Conservation (phyloP, 169 alveolate genomes). For the Plasmodium malariae region DNA sequence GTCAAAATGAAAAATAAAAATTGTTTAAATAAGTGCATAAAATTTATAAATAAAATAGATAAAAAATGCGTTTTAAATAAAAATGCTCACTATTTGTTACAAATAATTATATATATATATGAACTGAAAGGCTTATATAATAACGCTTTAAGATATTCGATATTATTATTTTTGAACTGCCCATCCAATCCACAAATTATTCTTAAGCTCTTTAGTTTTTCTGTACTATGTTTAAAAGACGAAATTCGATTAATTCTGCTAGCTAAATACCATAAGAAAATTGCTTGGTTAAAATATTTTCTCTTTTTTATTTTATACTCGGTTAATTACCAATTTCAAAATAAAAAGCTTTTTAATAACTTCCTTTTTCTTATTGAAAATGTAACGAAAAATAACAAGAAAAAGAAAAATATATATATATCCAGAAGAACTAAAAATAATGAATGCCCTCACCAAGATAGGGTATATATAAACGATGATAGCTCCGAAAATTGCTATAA, state of each 20-base stretch:
- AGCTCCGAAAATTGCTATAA: too few relatives aligned
- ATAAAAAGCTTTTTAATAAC: constrained; percentile 16
- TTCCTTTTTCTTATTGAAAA: constrained; percentile 38
- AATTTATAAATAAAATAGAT: constrained; percentile 33
- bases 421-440: too few relatives aligned
- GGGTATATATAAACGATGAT: too few relatives aligned
- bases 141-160: constrained; percentile 35
- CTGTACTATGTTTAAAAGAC: constrained; percentile 52
- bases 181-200: constrained; percentile 60
- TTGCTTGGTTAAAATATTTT: constrained; percentile 64
- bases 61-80: constrained; percentile 47
- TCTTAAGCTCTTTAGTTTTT: constrained; percentile 51
- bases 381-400: constrained; percentile 31
- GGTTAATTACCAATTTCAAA: constrained; percentile 51
- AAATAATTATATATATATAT: constrained; percentile 39
- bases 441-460: too few relatives aligned
- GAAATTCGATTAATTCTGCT: constrained; percentile 52
- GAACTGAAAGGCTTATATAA: constrained; percentile 66
- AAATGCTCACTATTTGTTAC: constrained; percentile 47
- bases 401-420: too few relatives aligned
- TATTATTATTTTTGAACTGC: constrained; percentile 46
- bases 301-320: constrained; percentile 62
- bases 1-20: constrained; percentile 30
- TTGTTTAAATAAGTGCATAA: constrained; percentile 55
- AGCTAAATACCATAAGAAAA: constrained; percentile 39